Conservation (phyloP, 495 filamentous ascomycete species). For the Daldinia concentrica region DNA sequence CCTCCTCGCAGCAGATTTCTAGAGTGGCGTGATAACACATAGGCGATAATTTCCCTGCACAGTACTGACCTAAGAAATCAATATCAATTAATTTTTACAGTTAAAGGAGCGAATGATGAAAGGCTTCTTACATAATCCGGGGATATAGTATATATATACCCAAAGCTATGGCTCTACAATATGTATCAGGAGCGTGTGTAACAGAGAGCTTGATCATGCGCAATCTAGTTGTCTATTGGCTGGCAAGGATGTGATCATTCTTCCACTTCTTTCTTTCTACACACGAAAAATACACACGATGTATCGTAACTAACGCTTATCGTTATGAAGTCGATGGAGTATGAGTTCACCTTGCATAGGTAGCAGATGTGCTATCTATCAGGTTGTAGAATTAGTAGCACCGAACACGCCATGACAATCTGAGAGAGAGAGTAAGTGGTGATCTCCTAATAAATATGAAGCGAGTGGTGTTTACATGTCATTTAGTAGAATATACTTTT, state of each 20-base stretch:
- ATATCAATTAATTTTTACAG: neutral
- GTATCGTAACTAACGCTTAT: neutral
- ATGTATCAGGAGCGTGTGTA: neutral
- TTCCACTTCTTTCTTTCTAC: neutral
- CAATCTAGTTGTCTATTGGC: neutral
- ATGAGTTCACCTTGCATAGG: neutral
- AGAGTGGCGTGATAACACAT: constrained; percentile 16
- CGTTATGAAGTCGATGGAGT: neutral
- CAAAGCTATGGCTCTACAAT: neutral
- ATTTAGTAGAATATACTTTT: neutral
- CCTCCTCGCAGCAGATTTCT: constrained; percentile 20
- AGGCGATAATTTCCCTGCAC: neutral
- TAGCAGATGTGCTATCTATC: neutral
- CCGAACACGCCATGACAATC: neutral
- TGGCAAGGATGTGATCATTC: neutral
- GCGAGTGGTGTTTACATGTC: neutral
- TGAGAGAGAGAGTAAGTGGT: neutral
- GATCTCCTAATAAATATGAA: neutral
- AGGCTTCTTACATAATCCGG: neutral
- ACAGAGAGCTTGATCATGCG: neutral
- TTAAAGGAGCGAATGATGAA: neutral
- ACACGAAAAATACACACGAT: neutral
- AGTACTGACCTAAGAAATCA: no score
- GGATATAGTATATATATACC: neutral
- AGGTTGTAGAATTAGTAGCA: neutral